Evolutionary conservation across 805 yeast species (phyloP), one percentile per base, ranked within the genome.

Genomic region (Hanseniaspora mollemarum): DNA sequence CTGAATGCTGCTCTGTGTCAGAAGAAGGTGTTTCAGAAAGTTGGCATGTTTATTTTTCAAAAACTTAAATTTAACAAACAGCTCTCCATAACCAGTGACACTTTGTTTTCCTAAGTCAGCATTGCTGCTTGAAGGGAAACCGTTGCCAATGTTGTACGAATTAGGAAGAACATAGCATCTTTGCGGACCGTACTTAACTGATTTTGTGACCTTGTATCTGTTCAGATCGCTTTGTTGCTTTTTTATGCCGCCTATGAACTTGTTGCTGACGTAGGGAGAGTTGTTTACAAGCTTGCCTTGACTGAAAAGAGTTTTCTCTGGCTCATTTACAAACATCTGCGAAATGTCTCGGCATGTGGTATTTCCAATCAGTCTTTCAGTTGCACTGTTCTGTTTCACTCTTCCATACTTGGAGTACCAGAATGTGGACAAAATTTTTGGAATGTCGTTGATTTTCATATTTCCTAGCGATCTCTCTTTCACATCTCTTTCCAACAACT

Each of bases 11-110:
- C 12, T 28, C 7, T 28, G 31, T 8, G 12, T 28, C 12, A 8
- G 12, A 28, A 7, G 19, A 10, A 46, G 21, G 1, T 25, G 18
- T 22, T n/a, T 36, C 13, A 45, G 10, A 10, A 13, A 32, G 16
- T 46, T 46, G 4, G 39, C n/a, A 2, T 33, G 19, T 19, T 31
- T 46, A 4, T 36, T 31, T 24, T 46, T 46, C 2, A 8, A 22
- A 19, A 46, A 33, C 19, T 46, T 46, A 13, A 43, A 21, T 37
- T 39, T 38, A 40, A 43, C 37, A 31, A 50, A 16, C 26, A 43
- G 5, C 31, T 12, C 21, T 21, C 19, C 32, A 15, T 18, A 38
- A 2, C 39, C 44, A 6, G 2, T 13, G 3, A 29, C 2, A 5
- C 7, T 15, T 19, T 28, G 25, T 26, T 44, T 39, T 7, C 36